phyloP scores from a whole-genome alignment of 805 yeast genomes.

The Wickerhamomyces subpelliculosus region DNA sequence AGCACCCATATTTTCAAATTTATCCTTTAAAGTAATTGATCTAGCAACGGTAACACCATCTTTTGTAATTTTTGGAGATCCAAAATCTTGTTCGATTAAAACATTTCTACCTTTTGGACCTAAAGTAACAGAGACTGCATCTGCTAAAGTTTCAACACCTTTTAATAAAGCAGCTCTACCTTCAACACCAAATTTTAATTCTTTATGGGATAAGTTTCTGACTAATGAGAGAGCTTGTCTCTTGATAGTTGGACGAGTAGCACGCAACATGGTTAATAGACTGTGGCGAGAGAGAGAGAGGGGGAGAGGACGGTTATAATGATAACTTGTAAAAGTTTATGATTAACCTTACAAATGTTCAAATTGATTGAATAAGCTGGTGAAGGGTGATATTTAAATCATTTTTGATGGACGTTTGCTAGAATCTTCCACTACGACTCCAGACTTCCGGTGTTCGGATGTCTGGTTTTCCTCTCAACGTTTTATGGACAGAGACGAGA shows the following conservation, averaged over 20 bases:
- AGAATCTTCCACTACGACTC: neutral
- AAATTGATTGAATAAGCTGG: no score
- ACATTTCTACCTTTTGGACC: slow-evolving; percentile 99
- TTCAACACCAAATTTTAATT: slow-evolving; percentile 91
- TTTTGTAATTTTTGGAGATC: slow-evolving; percentile 96
- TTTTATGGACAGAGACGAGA: no score
- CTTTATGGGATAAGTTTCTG: slow-evolving; percentile 55
- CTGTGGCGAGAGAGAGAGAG: no score
- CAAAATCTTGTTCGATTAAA: slow-evolving; percentile 91
- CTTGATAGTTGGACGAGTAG: slow-evolving; percentile 1
- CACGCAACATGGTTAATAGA: neutral
- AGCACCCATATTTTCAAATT: slow-evolving; percentile 95
- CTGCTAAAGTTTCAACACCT: slow-evolving; percentile 93
- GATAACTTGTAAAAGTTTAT: no score
- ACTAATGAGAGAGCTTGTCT: neutral
- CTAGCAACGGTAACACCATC: slow-evolving; percentile 98
- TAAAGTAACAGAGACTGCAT: slow-evolving; percentile 92
- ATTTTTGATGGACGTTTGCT: no score
- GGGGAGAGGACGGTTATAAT: no score
- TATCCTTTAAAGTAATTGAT: slow-evolving; percentile 75
- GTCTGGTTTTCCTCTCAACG: neutral
- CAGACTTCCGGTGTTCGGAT: neutral
- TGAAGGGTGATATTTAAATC: no score
- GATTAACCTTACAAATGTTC: no score
- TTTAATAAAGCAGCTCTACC: slow-evolving; percentile 89